Conservation (phyloP, 2,329 filamentous ascomycete genomes). For the Stylonectria norvegica region DNA sequence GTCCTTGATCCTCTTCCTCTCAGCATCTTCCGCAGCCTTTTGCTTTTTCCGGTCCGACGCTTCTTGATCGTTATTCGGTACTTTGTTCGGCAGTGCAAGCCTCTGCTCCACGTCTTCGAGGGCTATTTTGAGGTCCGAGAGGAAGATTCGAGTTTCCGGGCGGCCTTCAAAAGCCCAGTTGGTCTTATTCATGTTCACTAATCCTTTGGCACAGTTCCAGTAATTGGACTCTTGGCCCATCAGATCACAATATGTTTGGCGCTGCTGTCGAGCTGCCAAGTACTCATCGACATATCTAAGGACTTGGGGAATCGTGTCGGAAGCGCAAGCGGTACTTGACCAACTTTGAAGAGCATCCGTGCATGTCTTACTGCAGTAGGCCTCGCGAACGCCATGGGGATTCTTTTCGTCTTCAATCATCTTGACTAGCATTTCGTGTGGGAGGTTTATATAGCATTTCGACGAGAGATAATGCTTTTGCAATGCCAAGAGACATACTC, state of each 20-base stretch:
- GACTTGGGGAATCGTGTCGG: background rate
- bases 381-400: background rate
- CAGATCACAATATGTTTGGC: background rate
- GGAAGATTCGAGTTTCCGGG: background rate
- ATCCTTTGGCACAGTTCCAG: background rate
- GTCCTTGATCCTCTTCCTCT: background rate
- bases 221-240: background rate
- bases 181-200: constrained; percentile 1
- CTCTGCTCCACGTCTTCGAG: constrained; percentile 1
- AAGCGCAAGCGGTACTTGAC: background rate
- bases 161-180: constrained; percentile 1
- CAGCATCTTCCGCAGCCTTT: background rate
- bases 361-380: background rate
- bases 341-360: background rate
- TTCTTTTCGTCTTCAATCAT: constrained; percentile 2
- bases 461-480: background rate
- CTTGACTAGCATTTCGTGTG: background rate
- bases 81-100: background rate
- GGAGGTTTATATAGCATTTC: constrained; percentile 2
- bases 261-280: background rate
- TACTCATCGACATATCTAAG: background rate
- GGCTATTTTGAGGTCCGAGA: background rate
- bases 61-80: background rate
- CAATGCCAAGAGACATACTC: background rate
- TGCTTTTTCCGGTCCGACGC: background rate